phyloP scores from a whole-genome alignment of 768 basidiomycete species.

The Pleurotus citrinopileatus region DNA sequence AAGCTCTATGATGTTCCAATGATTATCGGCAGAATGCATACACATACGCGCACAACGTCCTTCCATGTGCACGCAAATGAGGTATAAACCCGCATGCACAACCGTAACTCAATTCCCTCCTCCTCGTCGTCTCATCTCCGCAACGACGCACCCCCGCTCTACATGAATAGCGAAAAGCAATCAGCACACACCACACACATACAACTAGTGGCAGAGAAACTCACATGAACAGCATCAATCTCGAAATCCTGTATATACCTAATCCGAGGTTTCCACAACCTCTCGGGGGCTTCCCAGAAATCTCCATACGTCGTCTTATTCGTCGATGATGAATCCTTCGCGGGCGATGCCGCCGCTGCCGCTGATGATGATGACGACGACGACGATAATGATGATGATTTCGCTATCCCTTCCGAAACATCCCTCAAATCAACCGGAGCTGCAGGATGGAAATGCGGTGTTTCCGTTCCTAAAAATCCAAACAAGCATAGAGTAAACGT shows the following conservation, averaged over 20 bases:
- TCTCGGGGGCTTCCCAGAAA: constrained; percentile 69
- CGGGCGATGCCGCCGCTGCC: too few species aligned
- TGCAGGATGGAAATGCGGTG: constrained; percentile 59
- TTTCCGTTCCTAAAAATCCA: constrained; percentile 25
- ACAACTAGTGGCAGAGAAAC: constrained; percentile 14
- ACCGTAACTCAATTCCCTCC: not conserved
- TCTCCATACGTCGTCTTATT: constrained; percentile 27
- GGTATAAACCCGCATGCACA: too few species aligned
- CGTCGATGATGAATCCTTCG: too few species aligned
- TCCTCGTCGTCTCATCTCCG: not conserved
- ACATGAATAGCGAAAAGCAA: constrained; percentile 11
- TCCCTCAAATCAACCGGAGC: constrained; percentile 62
- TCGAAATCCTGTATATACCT: constrained; percentile 52
- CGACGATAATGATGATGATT: constrained; percentile 22
- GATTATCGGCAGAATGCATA: too few species aligned
- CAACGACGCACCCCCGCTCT: constrained; percentile 72
- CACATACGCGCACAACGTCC: too few species aligned
- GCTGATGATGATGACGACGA: constrained; percentile 17
- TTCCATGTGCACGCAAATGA: too few species aligned
- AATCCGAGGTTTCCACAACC: constrained; percentile 51
- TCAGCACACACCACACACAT: constrained; percentile 7
- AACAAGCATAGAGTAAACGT: constrained; percentile 6
- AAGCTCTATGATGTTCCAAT: too few species aligned
- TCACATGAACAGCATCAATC: constrained; percentile 66
- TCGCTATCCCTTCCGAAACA: constrained; percentile 43